These are phyloP conservation scores for Akanthomyces dipterigenus DNA, from an alignment of 2,329 filamentous ascomycete species.

Conservation along the genomic window DNA sequence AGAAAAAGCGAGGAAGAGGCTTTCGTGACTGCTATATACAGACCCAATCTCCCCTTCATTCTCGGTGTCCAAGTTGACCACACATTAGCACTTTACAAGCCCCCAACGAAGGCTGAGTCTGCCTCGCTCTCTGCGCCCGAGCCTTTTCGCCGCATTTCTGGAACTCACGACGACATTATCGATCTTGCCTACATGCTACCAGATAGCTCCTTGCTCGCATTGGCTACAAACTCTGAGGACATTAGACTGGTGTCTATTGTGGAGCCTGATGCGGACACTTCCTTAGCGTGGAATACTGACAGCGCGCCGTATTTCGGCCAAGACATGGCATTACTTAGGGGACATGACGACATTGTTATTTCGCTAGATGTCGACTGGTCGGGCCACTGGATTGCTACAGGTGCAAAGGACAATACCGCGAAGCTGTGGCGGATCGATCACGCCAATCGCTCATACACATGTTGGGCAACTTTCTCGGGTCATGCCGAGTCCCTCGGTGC, in stretches of 20 bases:
- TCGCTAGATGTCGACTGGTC: conserved; percentile 94
- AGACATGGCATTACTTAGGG: conserved; percentile 77
- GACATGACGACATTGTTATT: conserved; percentile 93
- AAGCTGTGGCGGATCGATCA: conserved; percentile 84
- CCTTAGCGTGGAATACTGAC: conserved; percentile 18
- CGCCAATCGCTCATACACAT: conserved; percentile 65
- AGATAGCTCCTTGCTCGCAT: conserved; percentile 72
- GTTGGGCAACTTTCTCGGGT: conserved; percentile 76
- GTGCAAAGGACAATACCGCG: conserved; percentile 93
- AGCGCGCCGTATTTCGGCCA: conserved; percentile 70
- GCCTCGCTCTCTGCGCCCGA: conserved; percentile 32
- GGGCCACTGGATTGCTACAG: conserved; percentile 91
- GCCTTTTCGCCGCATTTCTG: conserved; percentile 75
- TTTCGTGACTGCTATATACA: conserved; percentile 66
- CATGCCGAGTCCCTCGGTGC: conserved; percentile 93
- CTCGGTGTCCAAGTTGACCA: conserved; percentile 85
- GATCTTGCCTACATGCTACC: conserved; percentile 82
- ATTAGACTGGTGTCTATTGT: conserved; percentile 75
- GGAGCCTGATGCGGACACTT: conserved; percentile 25
- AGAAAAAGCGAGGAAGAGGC: conserved; percentile 54
- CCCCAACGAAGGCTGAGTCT: conserved; percentile 33
- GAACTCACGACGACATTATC: conserved; percentile 96
- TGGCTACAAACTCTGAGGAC: conserved; percentile 94
- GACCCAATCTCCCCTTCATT: conserved; percentile 59
- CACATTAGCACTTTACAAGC: conserved; percentile 67